These are phyloP conservation scores for Chalaropsis thielavioides DNA, from an alignment of 2,329 filamentous ascomycete genomes.

Conservation along the genomic window DNA sequence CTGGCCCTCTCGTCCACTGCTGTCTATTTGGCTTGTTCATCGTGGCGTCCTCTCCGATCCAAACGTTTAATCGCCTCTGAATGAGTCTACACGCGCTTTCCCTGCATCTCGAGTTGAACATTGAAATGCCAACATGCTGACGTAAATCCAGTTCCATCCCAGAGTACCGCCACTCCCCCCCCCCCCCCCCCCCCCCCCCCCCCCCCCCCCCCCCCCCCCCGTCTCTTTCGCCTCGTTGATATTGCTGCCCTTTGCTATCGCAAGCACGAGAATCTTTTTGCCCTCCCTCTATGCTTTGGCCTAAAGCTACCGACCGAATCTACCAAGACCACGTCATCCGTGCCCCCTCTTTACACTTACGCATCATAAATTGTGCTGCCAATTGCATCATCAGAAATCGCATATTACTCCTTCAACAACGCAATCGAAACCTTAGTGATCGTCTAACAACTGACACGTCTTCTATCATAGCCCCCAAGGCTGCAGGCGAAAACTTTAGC, in stretches of 20 bases:
- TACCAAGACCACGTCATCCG: conserved; percentile 11
- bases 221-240: background rate
- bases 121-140: background rate
- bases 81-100: background rate
- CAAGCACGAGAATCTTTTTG: background rate
- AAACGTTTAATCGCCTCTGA: background rate
- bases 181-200: background rate
- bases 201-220: background rate
- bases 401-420: background rate
- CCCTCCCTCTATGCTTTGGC: background rate
- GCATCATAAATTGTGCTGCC: background rate
- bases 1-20: background rate
- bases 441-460: background rate
- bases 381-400: background rate
- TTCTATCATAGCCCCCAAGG: conserved; percentile 7
- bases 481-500: conserved; percentile 48
- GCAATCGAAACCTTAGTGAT: background rate
- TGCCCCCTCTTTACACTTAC: conserved; percentile 9
- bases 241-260: background rate
- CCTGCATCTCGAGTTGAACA: background rate
- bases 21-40: background rate
- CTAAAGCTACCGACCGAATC: background rate
- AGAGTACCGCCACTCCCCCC: background rate
- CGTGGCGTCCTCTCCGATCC: background rate
- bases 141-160: background rate